These are phyloP conservation scores for Emericellopsis cladophorae DNA, from an alignment of 2,329 filamentous ascomycete genomes.

Conservation along the genomic window DNA sequence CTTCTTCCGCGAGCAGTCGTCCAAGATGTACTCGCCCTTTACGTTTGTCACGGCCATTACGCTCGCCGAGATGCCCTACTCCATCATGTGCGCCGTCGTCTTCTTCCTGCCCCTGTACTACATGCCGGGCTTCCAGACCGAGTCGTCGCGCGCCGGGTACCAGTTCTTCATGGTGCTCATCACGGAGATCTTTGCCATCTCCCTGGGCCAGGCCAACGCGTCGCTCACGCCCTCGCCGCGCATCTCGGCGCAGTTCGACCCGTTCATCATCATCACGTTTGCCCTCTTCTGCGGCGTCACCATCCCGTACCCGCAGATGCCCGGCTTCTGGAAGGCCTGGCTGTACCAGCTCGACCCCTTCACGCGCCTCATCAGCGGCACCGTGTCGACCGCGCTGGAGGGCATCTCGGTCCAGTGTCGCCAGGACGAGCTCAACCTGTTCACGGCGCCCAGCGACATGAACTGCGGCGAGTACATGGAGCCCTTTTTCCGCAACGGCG, in stretches of 20 bases:
- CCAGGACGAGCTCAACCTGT: conserved; percentile 49
- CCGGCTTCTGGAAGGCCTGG: conserved; percentile 67
- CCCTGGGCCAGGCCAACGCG: conserved; percentile 63
- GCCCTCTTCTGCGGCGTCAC: conserved; percentile 81
- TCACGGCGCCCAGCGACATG: conserved; percentile 51
- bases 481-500: conserved; percentile 55
- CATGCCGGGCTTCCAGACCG: conserved; percentile 59
- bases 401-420: conserved; percentile 49
- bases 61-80: conserved; percentile 77
- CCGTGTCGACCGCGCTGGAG: conserved; percentile 68
- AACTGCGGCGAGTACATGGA: conserved; percentile 68
- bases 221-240: conserved; percentile 68
- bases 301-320: conserved; percentile 66
- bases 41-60: conserved; percentile 69
- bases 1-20: conserved; percentile 75
- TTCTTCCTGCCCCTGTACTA: conserved; percentile 83
- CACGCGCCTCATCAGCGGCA: conserved; percentile 68
- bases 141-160: conserved; percentile 59
- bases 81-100: conserved; percentile 61
- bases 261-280: conserved; percentile 73
- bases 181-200: conserved; percentile 75
- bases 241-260: conserved; percentile 69
- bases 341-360: conserved; percentile 75
- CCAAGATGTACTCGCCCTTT: conserved; percentile 75
- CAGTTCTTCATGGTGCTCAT: conserved; percentile 78